These are phyloP conservation scores for Petrea volubilis DNA, from an alignment of 257 asterid genomes.

Conservation along the genomic window DNA sequence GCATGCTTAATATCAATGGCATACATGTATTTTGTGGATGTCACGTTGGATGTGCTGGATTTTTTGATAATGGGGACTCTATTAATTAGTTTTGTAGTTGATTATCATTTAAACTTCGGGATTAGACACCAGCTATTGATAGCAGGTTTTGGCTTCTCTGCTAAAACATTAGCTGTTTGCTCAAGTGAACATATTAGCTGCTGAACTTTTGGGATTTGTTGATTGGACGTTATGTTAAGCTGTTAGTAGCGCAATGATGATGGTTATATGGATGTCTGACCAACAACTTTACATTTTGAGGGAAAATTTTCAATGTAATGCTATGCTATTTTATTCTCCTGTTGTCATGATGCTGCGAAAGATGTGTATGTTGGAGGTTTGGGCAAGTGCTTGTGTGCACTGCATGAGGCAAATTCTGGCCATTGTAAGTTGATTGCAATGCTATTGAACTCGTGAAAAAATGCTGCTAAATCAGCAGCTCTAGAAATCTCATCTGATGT, in stretches of 20 bases:
- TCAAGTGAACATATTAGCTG: not conserved
- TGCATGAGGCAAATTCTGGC: conserved; percentile 6
- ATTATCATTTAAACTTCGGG: not conserved
- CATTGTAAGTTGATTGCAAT: not conserved
- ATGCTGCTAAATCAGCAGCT: conserved; percentile 19
- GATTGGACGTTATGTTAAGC: conserved; percentile 17
- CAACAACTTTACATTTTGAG: not conserved
- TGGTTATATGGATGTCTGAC: conserved; percentile 8
- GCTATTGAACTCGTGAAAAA: not conserved
- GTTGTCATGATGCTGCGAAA: conserved; percentile 13
- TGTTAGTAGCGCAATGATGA: conserved; percentile 9
- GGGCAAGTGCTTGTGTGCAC: not conserved
- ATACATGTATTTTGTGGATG: conserved; percentile 21
- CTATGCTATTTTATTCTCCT: not conserved
- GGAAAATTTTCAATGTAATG: not conserved
- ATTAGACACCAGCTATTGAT: not conserved
- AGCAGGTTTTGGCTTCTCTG: conserved; percentile 13
- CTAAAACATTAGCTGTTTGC: not conserved
- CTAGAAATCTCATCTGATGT: not conserved
- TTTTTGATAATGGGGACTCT: conserved; percentile 17
- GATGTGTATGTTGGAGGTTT: not conserved
- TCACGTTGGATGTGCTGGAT: conserved; percentile 8
- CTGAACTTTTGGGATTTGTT: conserved; percentile 2
- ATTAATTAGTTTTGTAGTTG: conserved; percentile 5
- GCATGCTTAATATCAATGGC: conserved; percentile 1